These are phyloP conservation scores for Crepidotus variabilis DNA, from an alignment of 768 basidiomycete species.

Conservation along the genomic window DNA sequence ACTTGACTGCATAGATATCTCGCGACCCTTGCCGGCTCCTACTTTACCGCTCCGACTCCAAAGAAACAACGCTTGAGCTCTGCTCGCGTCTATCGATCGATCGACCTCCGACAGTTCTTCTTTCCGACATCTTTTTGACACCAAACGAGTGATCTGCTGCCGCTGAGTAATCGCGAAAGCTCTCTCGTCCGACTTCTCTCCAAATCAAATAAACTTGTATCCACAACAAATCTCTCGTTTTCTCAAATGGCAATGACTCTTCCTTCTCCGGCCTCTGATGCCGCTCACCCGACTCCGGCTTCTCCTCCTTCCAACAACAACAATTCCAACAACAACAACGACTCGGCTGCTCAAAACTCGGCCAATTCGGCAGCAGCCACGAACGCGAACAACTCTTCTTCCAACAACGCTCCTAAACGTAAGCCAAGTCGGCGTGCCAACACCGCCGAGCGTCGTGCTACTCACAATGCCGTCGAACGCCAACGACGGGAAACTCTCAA, in stretches of 20 bases:
- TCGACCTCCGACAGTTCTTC: constrained; percentile 12
- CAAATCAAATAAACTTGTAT: constrained; percentile 3
- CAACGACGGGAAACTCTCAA: constrained; percentile 92
- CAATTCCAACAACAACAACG: constrained; percentile 13
- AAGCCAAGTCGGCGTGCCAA: constrained; percentile 89
- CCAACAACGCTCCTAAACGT: constrained; percentile 40
- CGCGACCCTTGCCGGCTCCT: constrained; percentile 94
- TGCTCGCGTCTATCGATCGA: constrained; percentile 46
- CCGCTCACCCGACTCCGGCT: constrained; percentile 40
- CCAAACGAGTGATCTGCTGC: constrained; percentile 25
- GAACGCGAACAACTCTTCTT: constrained; percentile 5
- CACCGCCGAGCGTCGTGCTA: constrained; percentile 93
- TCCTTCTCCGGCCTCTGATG: constrained; percentile 25
- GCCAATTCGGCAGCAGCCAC: constrained; percentile 15
- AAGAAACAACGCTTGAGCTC: constrained; percentile 62
- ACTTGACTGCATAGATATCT: constrained; percentile 48
- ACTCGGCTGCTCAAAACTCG: neutral
- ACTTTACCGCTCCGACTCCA: constrained; percentile 39
- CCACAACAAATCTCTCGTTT: constrained; percentile 6
- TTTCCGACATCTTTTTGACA: constrained; percentile 8
- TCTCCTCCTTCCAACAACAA: constrained; percentile 17
- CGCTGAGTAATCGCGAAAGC: constrained; percentile 46
- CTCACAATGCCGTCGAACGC: constrained; percentile 96
- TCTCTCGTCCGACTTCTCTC: constrained; percentile 1
- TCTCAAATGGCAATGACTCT: constrained; percentile 36